Evolutionary conservation across 352 stramenopile species (phyloP), one percentile per base, ranked within the genome.

Genomic region (Plasmopara viticola): DNA sequence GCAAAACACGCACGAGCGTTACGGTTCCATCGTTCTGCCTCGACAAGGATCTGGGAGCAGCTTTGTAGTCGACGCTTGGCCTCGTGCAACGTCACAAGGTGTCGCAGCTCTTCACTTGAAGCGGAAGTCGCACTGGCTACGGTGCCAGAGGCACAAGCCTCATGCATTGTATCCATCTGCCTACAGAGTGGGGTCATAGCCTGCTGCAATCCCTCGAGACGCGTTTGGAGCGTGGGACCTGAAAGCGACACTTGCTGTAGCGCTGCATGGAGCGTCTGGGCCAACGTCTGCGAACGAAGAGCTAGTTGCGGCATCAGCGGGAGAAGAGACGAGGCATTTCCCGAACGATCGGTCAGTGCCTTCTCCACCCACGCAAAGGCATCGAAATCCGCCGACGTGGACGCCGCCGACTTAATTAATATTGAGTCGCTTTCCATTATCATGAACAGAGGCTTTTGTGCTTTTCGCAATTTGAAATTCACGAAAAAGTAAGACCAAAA

Each of bases 311-410:
- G 74, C 48, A 86, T 64, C 4, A 87, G 56, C 40, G 65, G 46
- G 13, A 58, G 37, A 9, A 90, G 60, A 13, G 67, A 61, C 0
- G 53, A 54, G 3, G 69, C 58, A 35, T 70, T 55, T 0, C 64
- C 66, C 2, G 57, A 48, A 18, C 46, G 52, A 10, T 74, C 62
- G 44, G 76, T 58, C 49, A 90, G 58, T 30, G 71, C 75, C 41
- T 86, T 67, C 62, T 90, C 79, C 25, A 82, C 66, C 76, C 76
- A 90, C 53, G 74, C 74, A 61, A 78, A 87, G 43, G 68, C 74
- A 56, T 90, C 72, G 57, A 90, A 90, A 39, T 51, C 68, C 17
- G 66, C 45, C 44, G 66, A 70, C 17, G 48, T 48, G 37, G 82
- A 86, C 28, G 69, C 62, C 17, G 69, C 60, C 18, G 78, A 75